phyloP scores from a whole-genome alignment of 2,329 filamentous ascomycete genomes.

The Botryotinia globosa region DNA sequence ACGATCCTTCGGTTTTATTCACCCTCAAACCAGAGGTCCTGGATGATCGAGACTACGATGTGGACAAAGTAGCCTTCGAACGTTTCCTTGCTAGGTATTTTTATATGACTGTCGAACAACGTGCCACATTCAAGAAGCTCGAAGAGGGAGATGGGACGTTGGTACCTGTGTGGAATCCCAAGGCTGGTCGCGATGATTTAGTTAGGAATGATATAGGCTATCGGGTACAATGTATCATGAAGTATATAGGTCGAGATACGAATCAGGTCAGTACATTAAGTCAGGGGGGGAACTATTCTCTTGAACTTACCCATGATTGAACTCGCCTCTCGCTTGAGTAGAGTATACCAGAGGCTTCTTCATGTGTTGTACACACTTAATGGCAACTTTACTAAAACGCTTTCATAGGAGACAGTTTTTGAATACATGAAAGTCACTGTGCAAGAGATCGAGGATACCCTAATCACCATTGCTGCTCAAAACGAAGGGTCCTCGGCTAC shows the following conservation, averaged over 20 bases:
- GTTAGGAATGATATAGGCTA: constrained; percentile 9
- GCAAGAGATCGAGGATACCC: constrained; percentile 66
- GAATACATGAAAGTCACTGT: constrained; percentile 52
- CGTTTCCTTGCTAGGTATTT: constrained; percentile 58
- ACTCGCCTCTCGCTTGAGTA: not conserved
- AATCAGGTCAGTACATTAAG: constrained; percentile 8
- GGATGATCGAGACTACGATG: constrained; percentile 72
- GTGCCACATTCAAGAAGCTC: not conserved
- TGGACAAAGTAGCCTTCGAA: constrained; percentile 61
- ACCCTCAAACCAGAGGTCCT: constrained; percentile 49
- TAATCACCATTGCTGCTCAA: constrained; percentile 65
- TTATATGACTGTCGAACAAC: not conserved
- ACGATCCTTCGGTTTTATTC: constrained; percentile 9
- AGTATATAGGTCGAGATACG: constrained; percentile 19
- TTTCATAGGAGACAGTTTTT: not conserved
- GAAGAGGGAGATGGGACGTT: not conserved
- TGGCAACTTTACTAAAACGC: not conserved
- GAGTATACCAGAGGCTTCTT: not conserved
- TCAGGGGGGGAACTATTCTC: not conserved
- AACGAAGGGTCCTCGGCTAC: constrained; percentile 68
- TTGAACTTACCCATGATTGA: not conserved
- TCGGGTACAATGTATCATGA: constrained; percentile 25
- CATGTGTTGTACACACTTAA: not conserved
- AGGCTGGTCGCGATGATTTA: not conserved
- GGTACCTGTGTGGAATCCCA: not conserved